Percentiles rank a stretch among this genome's conserved stretches.
These are phyloP conservation scores for Pharus latifolius DNA, from an alignment of 176 grass and related monocot genomes.

Conservation along the genomic window DNA sequence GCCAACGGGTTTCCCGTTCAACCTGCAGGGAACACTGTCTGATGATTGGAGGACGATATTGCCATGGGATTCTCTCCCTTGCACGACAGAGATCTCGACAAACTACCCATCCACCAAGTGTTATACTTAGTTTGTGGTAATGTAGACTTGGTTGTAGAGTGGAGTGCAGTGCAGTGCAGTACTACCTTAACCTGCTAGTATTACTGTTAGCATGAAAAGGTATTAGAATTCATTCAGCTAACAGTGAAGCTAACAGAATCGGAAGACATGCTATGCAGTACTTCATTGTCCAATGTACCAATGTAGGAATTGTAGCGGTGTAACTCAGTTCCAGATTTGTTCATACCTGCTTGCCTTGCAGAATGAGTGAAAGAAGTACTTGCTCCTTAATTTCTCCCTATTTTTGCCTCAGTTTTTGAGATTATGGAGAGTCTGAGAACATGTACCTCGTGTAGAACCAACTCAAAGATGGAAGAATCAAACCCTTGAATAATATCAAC, in stretches of 20 bases:
- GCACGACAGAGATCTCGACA: slow-evolving; percentile 42
- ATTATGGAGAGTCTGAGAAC: not conserved
- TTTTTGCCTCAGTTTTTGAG: not conserved
- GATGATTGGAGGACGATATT: slow-evolving; percentile 71
- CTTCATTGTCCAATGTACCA: slow-evolving; percentile 1
- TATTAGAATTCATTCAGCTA: slow-evolving; percentile 25
- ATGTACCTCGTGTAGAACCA: not conserved
- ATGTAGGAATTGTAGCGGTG: not conserved
- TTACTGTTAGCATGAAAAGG: slow-evolving; percentile 46
- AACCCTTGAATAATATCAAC: not conserved
- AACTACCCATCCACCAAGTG: slow-evolving; percentile 43
- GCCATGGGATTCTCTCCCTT: slow-evolving; percentile 61
- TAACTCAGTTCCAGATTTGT: slow-evolving; percentile 16
- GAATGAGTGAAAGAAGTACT: not conserved
- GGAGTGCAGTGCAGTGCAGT: slow-evolving; percentile 3
- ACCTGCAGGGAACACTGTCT: slow-evolving; percentile 30
- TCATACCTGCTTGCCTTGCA: not conserved
- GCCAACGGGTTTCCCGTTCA: slow-evolving; percentile 44
- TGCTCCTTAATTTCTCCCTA: not conserved
- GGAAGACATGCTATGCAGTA: slow-evolving; percentile 5
- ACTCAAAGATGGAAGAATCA: not conserved
- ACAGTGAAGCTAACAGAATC: slow-evolving; percentile 56
- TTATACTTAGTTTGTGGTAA: slow-evolving; percentile 33
- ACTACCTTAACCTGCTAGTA: slow-evolving; percentile 40
- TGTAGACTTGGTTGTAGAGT: slow-evolving; percentile 16